These are phyloP conservation scores for Podaxis sp. DNA, from an alignment of 768 basidiomycete species.

Conservation along the genomic window DNA sequence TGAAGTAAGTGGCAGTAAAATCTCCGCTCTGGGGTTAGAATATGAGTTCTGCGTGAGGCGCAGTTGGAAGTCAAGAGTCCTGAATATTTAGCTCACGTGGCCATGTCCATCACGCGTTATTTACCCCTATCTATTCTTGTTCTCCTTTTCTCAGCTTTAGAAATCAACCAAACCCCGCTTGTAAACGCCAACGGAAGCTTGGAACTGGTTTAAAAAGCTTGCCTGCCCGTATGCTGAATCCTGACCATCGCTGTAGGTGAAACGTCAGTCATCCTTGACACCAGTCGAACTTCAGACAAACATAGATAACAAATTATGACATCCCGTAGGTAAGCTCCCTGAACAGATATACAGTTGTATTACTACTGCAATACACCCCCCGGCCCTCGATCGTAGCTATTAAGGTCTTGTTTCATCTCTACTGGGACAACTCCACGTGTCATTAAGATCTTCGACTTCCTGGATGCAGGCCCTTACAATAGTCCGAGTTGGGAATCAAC, in stretches of 20 bases:
- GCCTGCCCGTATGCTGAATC: background rate
- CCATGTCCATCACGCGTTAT: background rate
- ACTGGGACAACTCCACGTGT: background rate
- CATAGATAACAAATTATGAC: background rate
- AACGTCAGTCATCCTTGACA: background rate
- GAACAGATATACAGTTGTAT: background rate
- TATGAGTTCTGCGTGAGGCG: background rate
- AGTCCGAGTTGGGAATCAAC: background rate
- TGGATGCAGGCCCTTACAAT: background rate
- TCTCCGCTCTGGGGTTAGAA: background rate
- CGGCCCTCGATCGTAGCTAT: background rate
- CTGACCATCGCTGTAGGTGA: background rate
- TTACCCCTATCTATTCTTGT: background rate
- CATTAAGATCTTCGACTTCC: background rate
- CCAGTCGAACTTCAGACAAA: background rate
- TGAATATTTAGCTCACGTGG: slow-evolving; percentile 3
- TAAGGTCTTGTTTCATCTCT: background rate
- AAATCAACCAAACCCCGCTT: background rate
- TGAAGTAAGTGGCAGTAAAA: background rate
- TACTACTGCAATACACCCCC: background rate
- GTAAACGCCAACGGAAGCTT: too few species aligned
- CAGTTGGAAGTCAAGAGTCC: background rate
- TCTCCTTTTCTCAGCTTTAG: background rate
- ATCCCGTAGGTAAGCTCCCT: background rate
- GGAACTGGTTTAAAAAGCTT: too few species aligned